Evolutionary conservation across 1,284 basidiomycete genomes (phyloP), one percentile per base, ranked within the genome.

Genomic region (Cryptococcus sp.): DNA sequence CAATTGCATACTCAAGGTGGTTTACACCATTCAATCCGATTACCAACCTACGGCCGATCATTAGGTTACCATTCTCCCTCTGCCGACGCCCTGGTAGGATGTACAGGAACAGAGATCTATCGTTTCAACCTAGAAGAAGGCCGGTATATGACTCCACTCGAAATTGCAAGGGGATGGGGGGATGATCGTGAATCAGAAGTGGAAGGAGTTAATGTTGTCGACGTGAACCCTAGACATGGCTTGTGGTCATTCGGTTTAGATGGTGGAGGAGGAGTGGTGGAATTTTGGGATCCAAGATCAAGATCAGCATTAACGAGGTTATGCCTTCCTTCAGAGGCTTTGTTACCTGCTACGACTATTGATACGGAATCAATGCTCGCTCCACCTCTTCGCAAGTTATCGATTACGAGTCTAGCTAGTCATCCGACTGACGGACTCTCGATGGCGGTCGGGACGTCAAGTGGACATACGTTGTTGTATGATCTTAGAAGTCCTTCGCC

Each of bases 61-160:
- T 78, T 99, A 40, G 91, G 85, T 9, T 99, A 98, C 71, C 87
- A 92, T 69, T 87, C 85, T 59, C 84, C 88, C 3, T 86, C 87
- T 1, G 81, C 89, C 68, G 89, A 91, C 63, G 84, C 86, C 1
- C 80, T 91, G 56, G 74, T 91, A 41, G 82, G 84, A 22, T 87
- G 85, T 4, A 82, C 86, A 1, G 89, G 89, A 13, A 83, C 82
- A 45, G 91, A 98, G 63, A 81, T 98, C 36, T 98, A 87, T 72
- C 85, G 96, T 0, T 83, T 98, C 59, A 98, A 97, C 70, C 84
- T 99, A 58, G 91, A 93, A 64, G 90, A 96, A 74, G 96, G 96
- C 1, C 83, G 91, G 10, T 98, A 91, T 73, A 85, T 96, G 79
- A 87, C 77, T 31, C 87, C 91, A 0, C 78, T 94, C 23, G 51